These are phyloP conservation scores for Vaccinium macrocarpon DNA, from an alignment of 148 eudicot genomes.

Conservation along the genomic window DNA sequence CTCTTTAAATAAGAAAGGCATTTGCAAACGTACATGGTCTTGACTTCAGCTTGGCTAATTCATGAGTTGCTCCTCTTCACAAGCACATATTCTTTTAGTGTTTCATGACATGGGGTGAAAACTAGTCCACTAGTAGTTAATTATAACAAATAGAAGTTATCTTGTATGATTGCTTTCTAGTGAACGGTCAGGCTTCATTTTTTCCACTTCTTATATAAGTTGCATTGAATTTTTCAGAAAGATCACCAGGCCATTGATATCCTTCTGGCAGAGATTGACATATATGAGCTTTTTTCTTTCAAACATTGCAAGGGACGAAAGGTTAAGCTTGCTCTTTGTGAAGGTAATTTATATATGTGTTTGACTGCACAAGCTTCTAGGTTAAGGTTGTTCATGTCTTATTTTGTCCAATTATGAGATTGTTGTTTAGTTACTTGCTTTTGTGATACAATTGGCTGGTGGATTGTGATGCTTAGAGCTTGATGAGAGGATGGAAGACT, in stretches of 20 bases:
- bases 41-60: slow-evolving; percentile 6
- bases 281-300: slow-evolving; percentile 93
- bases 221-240: slow-evolving; percentile 48
- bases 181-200: slow-evolving; percentile 12
- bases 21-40: neutral
- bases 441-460: slow-evolving; percentile 12
- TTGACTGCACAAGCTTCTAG: slow-evolving; percentile 1
- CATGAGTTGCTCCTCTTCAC: neutral
- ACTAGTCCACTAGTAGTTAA: neutral
- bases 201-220: slow-evolving; percentile 7
- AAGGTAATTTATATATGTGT: slow-evolving; percentile 54
- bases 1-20: neutral
- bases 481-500: slow-evolving; percentile 90
- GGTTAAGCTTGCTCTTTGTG: slow-evolving; percentile 90
- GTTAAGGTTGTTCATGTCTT: neutral
- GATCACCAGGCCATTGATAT: slow-evolving; percentile 91
- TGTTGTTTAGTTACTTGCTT: slow-evolving; percentile 10
- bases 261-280: slow-evolving; percentile 96
- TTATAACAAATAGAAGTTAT: neutral
- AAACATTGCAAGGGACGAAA: slow-evolving; percentile 94
- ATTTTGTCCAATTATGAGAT: neutral
- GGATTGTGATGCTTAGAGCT: slow-evolving; percentile 54
- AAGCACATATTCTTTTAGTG: neutral
- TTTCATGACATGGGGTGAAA: neutral
- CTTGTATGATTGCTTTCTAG: slow-evolving; percentile 9